Base-by-base conservation (phyloP, 768 basidiomycete species). In the Galerina marginata region DNA sequence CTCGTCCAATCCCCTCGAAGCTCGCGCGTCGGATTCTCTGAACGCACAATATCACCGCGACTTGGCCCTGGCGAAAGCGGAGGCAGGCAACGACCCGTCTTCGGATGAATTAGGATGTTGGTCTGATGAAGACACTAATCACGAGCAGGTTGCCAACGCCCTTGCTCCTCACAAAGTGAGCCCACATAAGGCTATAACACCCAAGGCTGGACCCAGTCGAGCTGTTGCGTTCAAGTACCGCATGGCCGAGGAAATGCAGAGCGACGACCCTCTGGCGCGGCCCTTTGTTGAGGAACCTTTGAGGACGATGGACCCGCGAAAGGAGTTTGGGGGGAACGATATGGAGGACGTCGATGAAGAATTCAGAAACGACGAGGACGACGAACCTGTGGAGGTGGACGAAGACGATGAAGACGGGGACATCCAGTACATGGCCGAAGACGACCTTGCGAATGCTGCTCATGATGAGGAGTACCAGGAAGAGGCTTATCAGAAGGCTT, bases 171-270 rank as follows among this genome's bases (percentile, higher is more conserved):
- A 33, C 15, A 14, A 38, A 20, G 55, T 40, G 9, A 36, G 15
- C 51, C 39, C 2, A 15, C 15, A 10, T 10, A 29, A 58, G 20
- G 54, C 59, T 23, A 38, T 44, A 10, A 63, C 62, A 7, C 67
- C 64, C 9, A 60, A 62, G 57, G 53, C 67, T 10, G 60, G 60
- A 4, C 48, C 63, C 4, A 59, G 58, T 26, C 61, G 59, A 4
- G 29, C 29, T 33, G 16, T 38, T 56, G 37, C 49, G 36, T n/a
- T 6, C 47, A 15, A 48, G 33, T 26, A 48, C 33, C 15, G 29
- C 29, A 33, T 83, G 46, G 77, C 84, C 49, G 82, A 84, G 46
- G 77, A 78, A 25, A 82, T 81, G 77, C 76, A 75, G 20, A 82
- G 82, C 67, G 83, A 84, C 39, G 83, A 85, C 44, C 77, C 78